Percentiles rank a stretch among this genome's conserved stretches.
Evolutionary conservation across 2,329 filamentous ascomycete genomes (phyloP).

Genomic region (Tolypocladium nubicola): DNA sequence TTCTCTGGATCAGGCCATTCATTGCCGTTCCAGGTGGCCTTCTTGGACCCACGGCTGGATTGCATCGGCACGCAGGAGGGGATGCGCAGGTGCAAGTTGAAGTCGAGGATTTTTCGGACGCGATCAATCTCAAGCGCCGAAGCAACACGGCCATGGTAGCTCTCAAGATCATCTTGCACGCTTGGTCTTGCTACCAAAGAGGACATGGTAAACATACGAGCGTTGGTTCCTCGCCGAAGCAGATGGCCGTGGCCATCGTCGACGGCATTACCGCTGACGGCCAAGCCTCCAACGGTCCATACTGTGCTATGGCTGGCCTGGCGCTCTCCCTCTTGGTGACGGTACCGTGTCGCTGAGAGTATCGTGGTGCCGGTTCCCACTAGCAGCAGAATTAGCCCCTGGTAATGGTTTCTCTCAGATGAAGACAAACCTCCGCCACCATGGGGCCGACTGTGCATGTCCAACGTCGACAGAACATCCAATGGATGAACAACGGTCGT

Average conservation of each 20-base stretch:
- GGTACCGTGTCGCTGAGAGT: neutral
- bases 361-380: neutral
- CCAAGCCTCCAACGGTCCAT: conserved; percentile 67
- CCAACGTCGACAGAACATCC: neutral
- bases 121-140: conserved; percentile 72
- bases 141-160: conserved; percentile 66
- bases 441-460: neutral
- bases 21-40: neutral
- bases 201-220: conserved; percentile 49
- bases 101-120: conserved; percentile 53
- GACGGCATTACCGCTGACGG: conserved; percentile 42
- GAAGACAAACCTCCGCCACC: neutral
- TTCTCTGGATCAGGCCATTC: neutral
- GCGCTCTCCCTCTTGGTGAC: conserved; percentile 14
- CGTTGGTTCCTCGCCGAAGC: conserved; percentile 61
- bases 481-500: neutral
- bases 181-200: conserved; percentile 31
- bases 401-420: neutral
- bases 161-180: conserved; percentile 50
- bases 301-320: conserved; percentile 58
- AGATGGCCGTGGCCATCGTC: conserved; percentile 54
- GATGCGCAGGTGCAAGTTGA: conserved; percentile 17
- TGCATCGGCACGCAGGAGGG: conserved; percentile 1
- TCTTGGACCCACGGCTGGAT: neutral
- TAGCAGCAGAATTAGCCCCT: neutral